Conservation (phyloP, 345 rosid species). For the Pugionium dolabratum region DNA sequence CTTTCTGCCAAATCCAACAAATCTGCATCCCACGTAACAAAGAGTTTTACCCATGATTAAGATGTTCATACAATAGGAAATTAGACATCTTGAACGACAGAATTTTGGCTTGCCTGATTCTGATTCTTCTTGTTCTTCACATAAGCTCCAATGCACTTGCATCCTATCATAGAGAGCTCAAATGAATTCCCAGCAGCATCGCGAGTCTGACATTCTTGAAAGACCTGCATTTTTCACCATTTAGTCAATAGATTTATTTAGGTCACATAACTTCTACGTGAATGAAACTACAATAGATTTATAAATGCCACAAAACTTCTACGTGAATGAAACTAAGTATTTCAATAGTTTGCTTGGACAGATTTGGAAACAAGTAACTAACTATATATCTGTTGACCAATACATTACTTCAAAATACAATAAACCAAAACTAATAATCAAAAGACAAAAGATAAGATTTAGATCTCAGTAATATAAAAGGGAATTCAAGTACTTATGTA, state of each 20-base stretch:
- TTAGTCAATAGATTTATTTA: background rate
- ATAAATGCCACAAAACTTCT: background rate
- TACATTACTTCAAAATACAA: slow-evolving; percentile 6
- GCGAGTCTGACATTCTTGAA: slow-evolving; percentile 62
- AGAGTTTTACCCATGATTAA: background rate
- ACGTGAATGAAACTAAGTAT: background rate
- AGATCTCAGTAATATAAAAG: background rate
- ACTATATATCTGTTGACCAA: background rate
- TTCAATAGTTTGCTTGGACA: slow-evolving; percentile 1
- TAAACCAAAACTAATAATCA: slow-evolving; percentile 13
- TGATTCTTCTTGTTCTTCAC: slow-evolving; percentile 92
- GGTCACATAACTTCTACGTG: background rate
- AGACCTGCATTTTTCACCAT: slow-evolving; percentile 53
- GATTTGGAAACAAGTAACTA: background rate
- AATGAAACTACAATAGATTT: background rate
- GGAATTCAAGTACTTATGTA: background rate
- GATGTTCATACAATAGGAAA: background rate
- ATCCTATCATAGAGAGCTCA: slow-evolving; percentile 78
- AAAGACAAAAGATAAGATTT: slow-evolving; percentile 10
- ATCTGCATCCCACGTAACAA: slow-evolving; percentile 56
- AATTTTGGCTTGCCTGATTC: slow-evolving; percentile 68
- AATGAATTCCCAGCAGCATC: slow-evolving; percentile 70
- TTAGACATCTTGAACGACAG: slow-evolving; percentile 23
- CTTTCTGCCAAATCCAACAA: slow-evolving; percentile 95
- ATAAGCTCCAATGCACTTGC: slow-evolving; percentile 97